Percentiles rank a stretch among this genome's conserved stretches.
Evolutionary conservation across 768 basidiomycete genomes (phyloP).

Genomic region (Leccinum imitatum): DNA sequence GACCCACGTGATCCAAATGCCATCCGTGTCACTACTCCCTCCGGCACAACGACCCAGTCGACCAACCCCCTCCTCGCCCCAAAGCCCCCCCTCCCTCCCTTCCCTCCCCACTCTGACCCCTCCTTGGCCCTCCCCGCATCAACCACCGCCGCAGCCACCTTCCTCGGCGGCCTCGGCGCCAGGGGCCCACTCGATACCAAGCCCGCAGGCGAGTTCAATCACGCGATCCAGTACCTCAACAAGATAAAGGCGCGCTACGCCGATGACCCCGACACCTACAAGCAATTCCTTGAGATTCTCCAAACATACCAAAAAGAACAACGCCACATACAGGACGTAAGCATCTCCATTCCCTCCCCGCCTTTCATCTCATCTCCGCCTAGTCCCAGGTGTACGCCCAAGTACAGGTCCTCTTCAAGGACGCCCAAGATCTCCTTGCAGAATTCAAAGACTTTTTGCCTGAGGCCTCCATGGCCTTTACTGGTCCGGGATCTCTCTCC

Average conservation of each 20-base stretch:
- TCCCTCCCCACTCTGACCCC: slow-evolving; percentile 47
- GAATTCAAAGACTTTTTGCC: slow-evolving; percentile 85
- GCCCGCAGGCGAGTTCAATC: slow-evolving; percentile 74
- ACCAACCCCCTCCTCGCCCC: slow-evolving; percentile 38
- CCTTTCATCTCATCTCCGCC: slow-evolving; percentile 4
- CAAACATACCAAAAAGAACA: slow-evolving; percentile 88
- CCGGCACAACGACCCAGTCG: slow-evolving; percentile 67
- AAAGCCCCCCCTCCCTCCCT: slow-evolving; percentile 29
- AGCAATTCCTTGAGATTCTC: slow-evolving; percentile 84
- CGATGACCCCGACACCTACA: slow-evolving; percentile 89
- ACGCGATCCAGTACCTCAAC: slow-evolving; percentile 97
- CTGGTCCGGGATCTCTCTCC: slow-evolving; percentile 40
- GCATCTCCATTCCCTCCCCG: slow-evolving; percentile 25
- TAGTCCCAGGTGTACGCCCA: slow-evolving; percentile 78
- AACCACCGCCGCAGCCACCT: slow-evolving; percentile 61
- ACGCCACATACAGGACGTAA: slow-evolving; percentile 66
- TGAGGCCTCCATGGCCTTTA: slow-evolving; percentile 49
- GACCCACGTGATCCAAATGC: slow-evolving; percentile 69
- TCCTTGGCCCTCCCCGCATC: slow-evolving; percentile 50
- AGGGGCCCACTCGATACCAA: slow-evolving; percentile 51
- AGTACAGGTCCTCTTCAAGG: slow-evolving; percentile 78
- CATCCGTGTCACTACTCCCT: slow-evolving; percentile 81
- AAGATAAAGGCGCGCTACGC: slow-evolving; percentile 94
- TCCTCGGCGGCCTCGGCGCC: slow-evolving; percentile 59
- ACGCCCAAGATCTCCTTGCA: slow-evolving; percentile 72